Base-by-base conservation (phyloP, 2,329 filamentous ascomycete genomes). In the Cordyceps javanica region DNA sequence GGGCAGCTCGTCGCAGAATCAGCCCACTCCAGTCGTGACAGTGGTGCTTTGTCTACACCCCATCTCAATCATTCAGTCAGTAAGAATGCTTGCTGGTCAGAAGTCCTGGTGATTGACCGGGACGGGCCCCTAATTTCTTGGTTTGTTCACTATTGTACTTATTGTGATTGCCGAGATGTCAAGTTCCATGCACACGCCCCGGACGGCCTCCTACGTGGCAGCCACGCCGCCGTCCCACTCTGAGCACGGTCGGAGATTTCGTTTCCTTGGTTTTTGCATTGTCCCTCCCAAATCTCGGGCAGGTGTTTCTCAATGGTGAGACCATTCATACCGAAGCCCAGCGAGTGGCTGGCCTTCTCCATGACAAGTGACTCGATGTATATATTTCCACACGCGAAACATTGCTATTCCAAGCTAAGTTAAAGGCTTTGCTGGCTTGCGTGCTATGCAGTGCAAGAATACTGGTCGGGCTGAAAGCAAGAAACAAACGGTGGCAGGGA, bases 181-280 rank as follows among this genome's bases (percentile, higher is more conserved):
- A 55, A 55, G 28, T 5, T 28, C 14, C 49, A 55, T 38, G 9
- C 53, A 39, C 53, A 21, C 42, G 16, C 53, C 39, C 38, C 34
- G 16, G 34, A 21, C 34, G 21, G 25, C 42, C 25, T 34, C 46
- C 41, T 46, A 46, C 53, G 53, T 55, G 42, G 53, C 53, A 48
- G 42, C 53, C 42, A 55, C 42, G 42, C 53, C 53, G 42, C 42
- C 32, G 53, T 55, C 53, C 53, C 53, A 55, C 53, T 28, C 53
- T 55, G 42, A 23, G 53, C 53, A 55, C 53, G 53, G 53, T 55
- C 53, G 42, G 53, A 38, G 41, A 55, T 48, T 55, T 55, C 32
- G 42, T 32, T 48, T 46, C 44, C 53, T 39, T 46, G 32, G 45
- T 55, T 55, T 46, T 39, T 55, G 19, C 51, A 45, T 54, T 30